A percentile compares a stretch with the other conserved stretches of the same genome.
Evolutionary conservation across 164 flowering plant species (phyloP).

Genomic region (Kingdonia uniflora): DNA sequence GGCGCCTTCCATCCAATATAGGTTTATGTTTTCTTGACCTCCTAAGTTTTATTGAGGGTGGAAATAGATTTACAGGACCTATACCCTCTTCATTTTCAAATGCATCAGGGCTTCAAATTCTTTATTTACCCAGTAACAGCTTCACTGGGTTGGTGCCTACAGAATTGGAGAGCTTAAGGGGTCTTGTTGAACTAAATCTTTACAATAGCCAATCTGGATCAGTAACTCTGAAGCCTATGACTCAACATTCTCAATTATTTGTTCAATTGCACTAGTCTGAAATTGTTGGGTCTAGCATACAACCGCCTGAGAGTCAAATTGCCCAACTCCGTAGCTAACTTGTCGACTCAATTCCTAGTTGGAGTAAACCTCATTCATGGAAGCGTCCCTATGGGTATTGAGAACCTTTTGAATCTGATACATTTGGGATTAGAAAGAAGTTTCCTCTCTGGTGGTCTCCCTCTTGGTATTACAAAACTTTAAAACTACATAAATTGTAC

Average conservation of each 20-base stretch:
- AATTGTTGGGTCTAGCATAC: neutral
- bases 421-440: neutral
- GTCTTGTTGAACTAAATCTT: neutral
- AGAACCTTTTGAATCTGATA: slow-evolving; percentile 2
- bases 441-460: no score
- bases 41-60: neutral
- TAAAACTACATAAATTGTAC: no score
- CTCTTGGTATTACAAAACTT: no score
- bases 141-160: slow-evolving; percentile 12
- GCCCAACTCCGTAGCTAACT: slow-evolving; percentile 11
- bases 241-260: slow-evolving; percentile 5
- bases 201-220: slow-evolving; percentile 3
- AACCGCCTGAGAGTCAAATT: slow-evolving; percentile 5
- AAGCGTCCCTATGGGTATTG: slow-evolving; percentile 9
- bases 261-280: slow-evolving; percentile 7
- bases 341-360: slow-evolving; percentile 2
- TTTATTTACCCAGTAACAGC: slow-evolving; percentile 14
- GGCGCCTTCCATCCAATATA: neutral
- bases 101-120: neutral
- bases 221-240: slow-evolving; percentile 2
- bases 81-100: neutral
- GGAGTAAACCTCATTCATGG: slow-evolving; percentile 1
- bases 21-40: neutral
- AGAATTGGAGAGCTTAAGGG: neutral
- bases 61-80: neutral